Evolutionary conservation across 768 basidiomycete genomes (phyloP), one percentile per base, ranked within the genome.

Genomic region (Mycena polygramma): DNA sequence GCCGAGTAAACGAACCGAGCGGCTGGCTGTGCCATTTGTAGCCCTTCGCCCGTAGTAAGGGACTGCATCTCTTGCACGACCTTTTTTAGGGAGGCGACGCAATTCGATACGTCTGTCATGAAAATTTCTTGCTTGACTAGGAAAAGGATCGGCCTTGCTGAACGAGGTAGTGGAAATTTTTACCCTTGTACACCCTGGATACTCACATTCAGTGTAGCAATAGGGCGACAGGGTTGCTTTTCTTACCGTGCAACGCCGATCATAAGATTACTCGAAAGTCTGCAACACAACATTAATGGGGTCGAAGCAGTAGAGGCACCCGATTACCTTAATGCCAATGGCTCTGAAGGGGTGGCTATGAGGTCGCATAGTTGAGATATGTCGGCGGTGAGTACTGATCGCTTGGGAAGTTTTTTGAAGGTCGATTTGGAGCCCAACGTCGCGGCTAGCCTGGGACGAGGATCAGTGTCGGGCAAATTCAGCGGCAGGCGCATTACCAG

Each of bases 371-470:
- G 80, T 78, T 93, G 88, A 41, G 89, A 79, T 54, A 97, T 95
- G 79, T 97, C 92, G 43, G 95, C 94, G 4, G 89, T 91, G 74
- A 94, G 83, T n/a, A 97, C 91, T 63, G 94, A 93, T 72, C 91
- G 90, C 78, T 89, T 92, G 4, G 94, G 92, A 6, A 97, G 83
- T 75, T 92, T 95, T 76, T 89, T 94, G 81, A 95, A 93, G 17
- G 90, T 88, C n/a, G 94, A 93, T 81, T 91, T 93, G 10, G 95
- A 91, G 49, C 96, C 96, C 26, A 97, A 84, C 1, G 96, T 97
- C 2, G 96, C 95, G 10, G 94, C 94, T 26, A 97, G 89, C 96
- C 96, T 97, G 14, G 1, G 3, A 35, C 17, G 35, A 46, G 13
- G 51, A 52, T 69, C 17, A 63, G 57, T 8, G 30, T 57, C n/a